Evolutionary conservation across 2,329 filamentous ascomycete species (phyloP), one percentile per base, ranked within the genome.

Genomic region (Ascomycota sp.): DNA sequence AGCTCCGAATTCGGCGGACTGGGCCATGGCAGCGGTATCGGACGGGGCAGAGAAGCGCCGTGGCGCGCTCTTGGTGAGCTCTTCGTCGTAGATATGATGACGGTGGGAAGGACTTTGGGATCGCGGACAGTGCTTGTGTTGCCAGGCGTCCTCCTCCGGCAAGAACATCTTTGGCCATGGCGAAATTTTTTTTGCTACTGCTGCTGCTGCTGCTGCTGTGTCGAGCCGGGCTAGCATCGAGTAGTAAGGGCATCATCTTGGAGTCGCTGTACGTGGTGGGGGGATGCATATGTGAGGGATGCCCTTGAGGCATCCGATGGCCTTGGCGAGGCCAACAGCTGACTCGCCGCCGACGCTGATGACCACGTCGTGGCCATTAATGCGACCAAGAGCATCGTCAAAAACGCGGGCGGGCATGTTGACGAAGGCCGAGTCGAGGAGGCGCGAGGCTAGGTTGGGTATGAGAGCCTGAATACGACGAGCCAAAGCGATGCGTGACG

Each of bases 281-380:
- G 66, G 66, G 24, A 71, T 63, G 39, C 63, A 69, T 26, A 71
- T 59, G 40, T 71, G 65, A 13, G 62, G 63, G 22, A 70, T 50
- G 0, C 55, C 56, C 22, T 63, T 67, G 25, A 61, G 55, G 28
- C 62, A 48, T 28, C 56, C 57, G 30, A 71, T 57, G 1, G 62
- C 59, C 37, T 66, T 64, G 3, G 65, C 65, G 15, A 75, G 47
- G 2, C 66, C 67, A 30, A 70, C 66, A 3, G 69, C 71, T 31
- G 65, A 70, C 20, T 68, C 66, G 30, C 69, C 69, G 5, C 71
- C 71, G 35, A 75, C 64, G 25, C 65, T 71, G 27, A 74, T 52
- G 24, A 75, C 54, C 20, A 59, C 59, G 43, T 75, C 71, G 12
- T 62, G 60, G 4, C 48, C 49, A 5, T 42, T 31, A 5, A 51